Conservation (phyloP, 2,329 filamentous ascomycete genomes). For the Hymenoscyphus fraxineus region DNA sequence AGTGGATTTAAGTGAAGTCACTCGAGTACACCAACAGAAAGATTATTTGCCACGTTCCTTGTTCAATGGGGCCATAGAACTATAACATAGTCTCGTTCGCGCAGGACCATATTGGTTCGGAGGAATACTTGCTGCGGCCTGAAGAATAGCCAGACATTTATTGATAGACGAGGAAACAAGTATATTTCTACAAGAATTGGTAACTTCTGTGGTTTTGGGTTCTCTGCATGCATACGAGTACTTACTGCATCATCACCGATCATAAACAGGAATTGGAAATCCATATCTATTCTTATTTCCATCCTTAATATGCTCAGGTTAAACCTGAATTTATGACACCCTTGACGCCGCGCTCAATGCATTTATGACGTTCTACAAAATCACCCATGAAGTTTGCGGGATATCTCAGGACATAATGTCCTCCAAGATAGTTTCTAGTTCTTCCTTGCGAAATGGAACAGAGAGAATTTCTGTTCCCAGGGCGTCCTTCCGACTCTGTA, state of each 20-base stretch:
- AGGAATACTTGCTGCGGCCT: no score
- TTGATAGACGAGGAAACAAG: no score
- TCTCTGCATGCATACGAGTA: background rate
- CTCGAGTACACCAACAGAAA: no score
- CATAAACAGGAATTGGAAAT: background rate
- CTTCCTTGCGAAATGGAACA: slow-evolving; percentile 80
- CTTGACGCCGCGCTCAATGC: slow-evolving; percentile 16
- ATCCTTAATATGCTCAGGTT: background rate
- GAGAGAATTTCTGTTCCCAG: slow-evolving; percentile 81
- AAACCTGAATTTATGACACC: background rate
- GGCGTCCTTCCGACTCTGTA: slow-evolving; percentile 81
- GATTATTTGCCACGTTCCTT: no score
- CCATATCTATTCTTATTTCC: background rate
- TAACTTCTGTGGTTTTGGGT: background rate
- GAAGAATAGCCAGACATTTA: no score
- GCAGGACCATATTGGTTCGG: no score
- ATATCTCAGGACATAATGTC: slow-evolving; percentile 50
- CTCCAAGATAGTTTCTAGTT: slow-evolving; percentile 84
- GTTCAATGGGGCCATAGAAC: no score
- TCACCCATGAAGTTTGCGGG: background rate
- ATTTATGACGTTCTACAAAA: slow-evolving; percentile 2
- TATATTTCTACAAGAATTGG: background rate
- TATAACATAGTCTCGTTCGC: no score
- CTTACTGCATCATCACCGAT: background rate
- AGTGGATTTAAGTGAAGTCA: no score